Base-by-base conservation (phyloP, 495 filamentous ascomycete species). In the Aspergillus taichungensis region DNA sequence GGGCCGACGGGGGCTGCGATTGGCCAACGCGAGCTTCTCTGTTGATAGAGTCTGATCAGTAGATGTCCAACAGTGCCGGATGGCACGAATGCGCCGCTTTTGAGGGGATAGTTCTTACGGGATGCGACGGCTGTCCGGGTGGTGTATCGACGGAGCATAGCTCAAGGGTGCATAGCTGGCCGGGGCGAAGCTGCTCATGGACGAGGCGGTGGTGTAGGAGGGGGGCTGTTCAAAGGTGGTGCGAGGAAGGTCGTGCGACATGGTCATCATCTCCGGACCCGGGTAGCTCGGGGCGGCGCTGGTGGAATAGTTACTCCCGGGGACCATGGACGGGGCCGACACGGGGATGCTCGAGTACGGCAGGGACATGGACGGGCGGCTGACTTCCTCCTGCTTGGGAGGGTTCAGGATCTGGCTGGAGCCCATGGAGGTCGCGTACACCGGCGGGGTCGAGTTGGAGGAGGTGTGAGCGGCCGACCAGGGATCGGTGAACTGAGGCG, bases 401-500 rank as follows among this genome's bases (percentile, higher is more conserved):
- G 72, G 61, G 66, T 69, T 69, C 61, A 78, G 52, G 59, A 68
- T 62, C 55, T 60, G 67, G 60, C 67, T 80, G 75, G 71, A 77
- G 51, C 75, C 73, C 67, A 77, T 76, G 59, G 73, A 66, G 30
- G 72, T 77, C 40, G 76, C 64, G 47, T 80, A 82, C 27, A 80
- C 58, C 1, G 75, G 71, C 18, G 72, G 68, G 12, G 73, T 65
- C 36, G 72, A 70, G 39, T 78, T 68, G 13, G 82, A 76, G 27
- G 81, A 73, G n/a, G 71, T 66, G 48, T 73, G 64, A 6, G 70
- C 66, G 44, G 83, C 71, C 45, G 72, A 74, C 90, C 90, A 97
- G 11, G 91, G 91, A 63, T 97, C 89, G 59, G 87, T 89, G 72
- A 97, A 97, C 59, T 91, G 85, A 39, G 89, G 87, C 37, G 78